Base-by-base conservation (phyloP, 2,329 filamentous ascomycete genomes). In the Fusarium sp. region DNA sequence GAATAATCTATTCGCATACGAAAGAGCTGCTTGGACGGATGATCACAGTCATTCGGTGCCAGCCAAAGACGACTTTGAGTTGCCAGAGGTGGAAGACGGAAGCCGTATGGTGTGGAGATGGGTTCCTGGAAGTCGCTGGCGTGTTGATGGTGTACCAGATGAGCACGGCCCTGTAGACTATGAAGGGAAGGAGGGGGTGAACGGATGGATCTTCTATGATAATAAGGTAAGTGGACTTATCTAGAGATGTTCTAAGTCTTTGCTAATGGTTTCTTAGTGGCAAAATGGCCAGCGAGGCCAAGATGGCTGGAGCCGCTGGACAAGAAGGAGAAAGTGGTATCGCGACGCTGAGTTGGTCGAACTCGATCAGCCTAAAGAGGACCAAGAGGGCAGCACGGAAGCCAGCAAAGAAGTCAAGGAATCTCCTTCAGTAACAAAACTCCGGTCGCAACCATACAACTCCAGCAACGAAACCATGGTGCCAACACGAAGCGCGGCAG, bases 141-240 rank as follows among this genome's bases (percentile, higher is more conserved):
- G 89, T 54, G 90, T 98, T 26, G 95, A 98, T 72, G 92, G 92
- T 1, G 88, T 88, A 2, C 78, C 84, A 0, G 87, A 89, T 79
- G 80, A 83, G 19, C 70, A 78, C 17, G 77, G 65, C 2, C 62
- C 76, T 0, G 72, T 80, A 6, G 87, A 83, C 62, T 87, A 86
- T 67, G 87, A 89, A 55, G 83, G 83, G 4, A 83, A 87, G 2
- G 85, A 89, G 24, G 90, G 87, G 5, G 89, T 81, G 74, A 87
- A 90, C 71, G 96, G 94, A 2, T 99, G 96, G 96, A 93, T 97
- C 37, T 99, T 96, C 79, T 99, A 97, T 76, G 96, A 99, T 75
- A 98, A 95, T 77, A 97, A 97, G 89, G 93, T 93, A 81, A 63
- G 82, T 26, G 7, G 24, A 6, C 7, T 14, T 5, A 0, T 6